phyloP scores from a whole-genome alignment of 2,329 filamentous ascomycete species.

The Penicillium sp. region DNA sequence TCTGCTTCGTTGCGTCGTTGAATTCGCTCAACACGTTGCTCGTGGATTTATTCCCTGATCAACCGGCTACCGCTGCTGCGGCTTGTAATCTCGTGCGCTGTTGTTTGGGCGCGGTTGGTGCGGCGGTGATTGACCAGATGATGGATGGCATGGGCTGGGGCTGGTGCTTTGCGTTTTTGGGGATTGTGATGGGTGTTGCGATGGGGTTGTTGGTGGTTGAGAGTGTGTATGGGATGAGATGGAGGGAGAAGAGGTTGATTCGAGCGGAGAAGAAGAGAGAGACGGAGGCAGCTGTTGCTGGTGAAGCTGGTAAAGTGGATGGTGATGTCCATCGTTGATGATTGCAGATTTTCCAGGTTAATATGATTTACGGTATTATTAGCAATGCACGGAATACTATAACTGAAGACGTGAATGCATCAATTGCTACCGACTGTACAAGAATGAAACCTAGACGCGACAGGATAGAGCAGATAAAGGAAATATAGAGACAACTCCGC shows the following conservation, averaged over 20 bases:
- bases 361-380: too few relatives aligned
- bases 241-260: conserved; percentile 16
- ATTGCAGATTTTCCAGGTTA: too few relatives aligned
- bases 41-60: conserved; percentile 26
- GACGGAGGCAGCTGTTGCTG: conserved; percentile 1
- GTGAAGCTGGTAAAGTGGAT: background rate
- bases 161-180: conserved; percentile 23
- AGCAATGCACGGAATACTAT: too few relatives aligned
- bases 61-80: conserved; percentile 26
- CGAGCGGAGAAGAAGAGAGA: conserved; percentile 9
- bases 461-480: conserved; percentile 21
- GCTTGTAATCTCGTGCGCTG: conserved; percentile 29
- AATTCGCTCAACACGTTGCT: conserved; percentile 27
- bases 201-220: conserved; percentile 18
- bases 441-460: conserved; percentile 24
- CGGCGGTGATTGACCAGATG: conserved; percentile 17
- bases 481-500: conserved; percentile 21
- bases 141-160: conserved; percentile 20
- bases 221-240: conserved; percentile 15
- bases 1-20: conserved; percentile 20
- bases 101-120: conserved; percentile 25
- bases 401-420: conserved; percentile 24
- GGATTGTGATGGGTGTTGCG: conserved; percentile 11
- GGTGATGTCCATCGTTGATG: background rate
- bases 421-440: conserved; percentile 29